Conservation (phyloP, 306 rosid genomes). For the Cicer cuneatum region DNA sequence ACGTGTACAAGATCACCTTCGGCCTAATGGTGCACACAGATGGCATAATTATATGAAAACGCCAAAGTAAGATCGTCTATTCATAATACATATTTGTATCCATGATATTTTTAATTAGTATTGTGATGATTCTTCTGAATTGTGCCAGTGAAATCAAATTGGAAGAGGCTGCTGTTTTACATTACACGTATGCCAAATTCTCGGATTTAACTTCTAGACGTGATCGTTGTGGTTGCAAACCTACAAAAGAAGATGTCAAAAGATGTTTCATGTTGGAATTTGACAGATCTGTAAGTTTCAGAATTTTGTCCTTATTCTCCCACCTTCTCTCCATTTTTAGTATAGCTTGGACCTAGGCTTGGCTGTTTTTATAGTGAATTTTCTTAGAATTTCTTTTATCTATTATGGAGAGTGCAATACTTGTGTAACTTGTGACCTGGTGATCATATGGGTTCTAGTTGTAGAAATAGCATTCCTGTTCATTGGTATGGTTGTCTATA, state of each 20-base stretch:
- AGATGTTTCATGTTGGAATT: constrained; percentile 99
- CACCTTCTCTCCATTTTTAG: background rate
- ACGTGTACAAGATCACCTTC: constrained; percentile 88
- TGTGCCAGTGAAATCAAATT: constrained; percentile 82
- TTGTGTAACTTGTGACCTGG: background rate
- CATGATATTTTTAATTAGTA: constrained; percentile 32
- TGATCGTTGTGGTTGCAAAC: constrained; percentile 97
- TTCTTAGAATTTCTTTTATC: constrained; percentile 9
- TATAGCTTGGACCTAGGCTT: background rate
- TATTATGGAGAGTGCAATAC: constrained; percentile 2
- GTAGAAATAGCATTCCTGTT: background rate
- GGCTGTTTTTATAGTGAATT: constrained; percentile 19
- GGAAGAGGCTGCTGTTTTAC: constrained; percentile 98
- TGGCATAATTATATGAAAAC: constrained; percentile 99
- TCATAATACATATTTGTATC: constrained; percentile 1
- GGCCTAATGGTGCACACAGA: constrained; percentile 99
- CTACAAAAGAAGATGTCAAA: constrained; percentile 92
- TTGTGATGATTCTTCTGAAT: constrained; percentile 41
- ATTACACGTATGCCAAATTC: constrained; percentile 92
- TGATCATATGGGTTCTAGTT: constrained; percentile 9
- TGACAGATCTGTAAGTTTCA: constrained; percentile 87
- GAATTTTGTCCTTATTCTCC: constrained; percentile 14
- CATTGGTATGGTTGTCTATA: background rate
- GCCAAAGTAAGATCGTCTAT: constrained; percentile 64
- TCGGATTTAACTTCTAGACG: constrained; percentile 95